Percentiles rank a stretch among this genome's conserved stretches.
Evolutionary conservation across 306 rosid species (phyloP).

Genomic region (Heteromeles arbutifolia): DNA sequence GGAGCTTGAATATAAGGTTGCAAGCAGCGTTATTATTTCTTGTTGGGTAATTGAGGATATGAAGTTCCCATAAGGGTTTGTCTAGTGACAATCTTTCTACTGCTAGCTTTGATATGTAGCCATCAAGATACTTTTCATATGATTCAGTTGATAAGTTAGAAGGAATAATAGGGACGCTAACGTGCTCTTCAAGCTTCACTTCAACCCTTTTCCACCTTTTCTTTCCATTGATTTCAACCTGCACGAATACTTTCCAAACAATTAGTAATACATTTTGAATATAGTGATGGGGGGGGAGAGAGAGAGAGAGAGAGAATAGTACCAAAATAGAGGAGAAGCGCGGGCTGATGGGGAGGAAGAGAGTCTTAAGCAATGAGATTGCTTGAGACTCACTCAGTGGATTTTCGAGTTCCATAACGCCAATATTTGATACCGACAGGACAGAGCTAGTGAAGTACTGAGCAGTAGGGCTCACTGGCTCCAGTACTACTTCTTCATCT

Average conservation of each 20-base stretch:
- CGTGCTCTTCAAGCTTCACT: constrained; percentile 38
- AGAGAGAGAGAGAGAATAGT: background rate
- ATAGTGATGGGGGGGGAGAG: no score
- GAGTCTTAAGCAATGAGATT: constrained; percentile 12
- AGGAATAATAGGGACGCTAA: constrained; percentile 22
- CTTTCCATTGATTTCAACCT: constrained; percentile 32
- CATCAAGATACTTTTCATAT: constrained; percentile 23
- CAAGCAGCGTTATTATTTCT: constrained; percentile 16
- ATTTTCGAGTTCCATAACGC: constrained; percentile 39
- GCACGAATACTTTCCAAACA: background rate
- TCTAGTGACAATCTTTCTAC: constrained; percentile 20
- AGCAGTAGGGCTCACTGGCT: constrained; percentile 54
- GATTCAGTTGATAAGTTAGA: constrained; percentile 17
- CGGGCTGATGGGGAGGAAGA: constrained; percentile 41
- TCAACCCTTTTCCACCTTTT: constrained; percentile 51
- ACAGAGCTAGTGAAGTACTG: constrained; percentile 42
- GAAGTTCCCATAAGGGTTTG: constrained; percentile 57
- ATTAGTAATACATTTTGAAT: background rate
- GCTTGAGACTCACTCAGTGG: constrained; percentile 23
- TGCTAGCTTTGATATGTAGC: constrained; percentile 33
- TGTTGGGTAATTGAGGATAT: constrained; percentile 46
- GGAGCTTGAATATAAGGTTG: constrained; percentile 34
- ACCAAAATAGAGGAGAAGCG: constrained; percentile 58
- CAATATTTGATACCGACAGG: constrained; percentile 32
- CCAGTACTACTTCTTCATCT: constrained; percentile 3